Evolutionary conservation across 129 eudicot genomes (phyloP), one percentile per base, ranked within the genome.

Genomic region (Erigeron canadensis): DNA sequence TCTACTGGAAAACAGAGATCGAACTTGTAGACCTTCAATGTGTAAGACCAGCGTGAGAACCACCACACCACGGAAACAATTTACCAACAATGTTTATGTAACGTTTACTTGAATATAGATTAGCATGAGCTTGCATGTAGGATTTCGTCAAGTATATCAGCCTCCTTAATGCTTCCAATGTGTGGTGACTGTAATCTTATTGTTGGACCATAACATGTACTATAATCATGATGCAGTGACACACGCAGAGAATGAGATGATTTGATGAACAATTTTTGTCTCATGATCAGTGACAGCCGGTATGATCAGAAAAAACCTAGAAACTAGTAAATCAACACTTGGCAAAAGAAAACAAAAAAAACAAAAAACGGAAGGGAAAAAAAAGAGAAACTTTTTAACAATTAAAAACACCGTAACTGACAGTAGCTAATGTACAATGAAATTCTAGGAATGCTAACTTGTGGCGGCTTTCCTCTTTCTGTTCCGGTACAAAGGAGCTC

Each of bases 361-460:
- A n/a, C n/a, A n/a, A n/a, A n/a, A n/a, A n/a, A n/a, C n/a, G n/a
- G n/a, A n/a, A 54, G 16, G 4, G 43, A 19, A 63, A 77, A 53
- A 28, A 21, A 48, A n/a, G n/a, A n/a, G n/a, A 69, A 76, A 64
- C 40, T 55, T 48, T 23, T 9, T 59, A 44, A 72, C 28, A 44
- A 60, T 59, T 59, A 72, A 22, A 61, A 69, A 62, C 71, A 48
- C 71, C 64, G 51, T 51, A 62, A 70, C 76, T n/a, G 63, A 48
- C 34, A 63, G 19, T 63, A 40, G 39, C 47, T 48, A 62, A 76
- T 62, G 81, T 77, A 77, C 81, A 77, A 41, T 7, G 81, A 53
- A 37, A 63, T 23, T 46, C 7, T 12, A 5, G 42, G 37, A 65
- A 64, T 43, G 65, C 47, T 5, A 43, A 75, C 8, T 53, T 15